A percentile compares a stretch with the other conserved stretches of the same genome.
Evolutionary conservation across 805 yeast species (phyloP).

Genomic region (Starmerella riodocensis): DNA sequence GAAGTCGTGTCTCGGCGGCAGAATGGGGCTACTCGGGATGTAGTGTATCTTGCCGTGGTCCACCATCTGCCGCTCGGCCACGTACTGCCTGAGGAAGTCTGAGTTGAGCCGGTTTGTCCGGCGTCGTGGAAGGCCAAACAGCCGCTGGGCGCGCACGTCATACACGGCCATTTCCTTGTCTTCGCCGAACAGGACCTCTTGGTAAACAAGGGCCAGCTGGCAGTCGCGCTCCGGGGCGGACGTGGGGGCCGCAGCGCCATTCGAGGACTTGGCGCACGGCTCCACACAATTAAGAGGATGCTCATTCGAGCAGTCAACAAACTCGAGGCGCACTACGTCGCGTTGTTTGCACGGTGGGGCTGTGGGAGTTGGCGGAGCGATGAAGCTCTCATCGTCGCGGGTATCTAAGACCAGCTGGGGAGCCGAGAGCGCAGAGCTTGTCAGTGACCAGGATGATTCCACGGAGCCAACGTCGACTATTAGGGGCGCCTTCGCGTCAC

Average conservation of each 20-base stretch:
- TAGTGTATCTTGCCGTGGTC: constrained; percentile 2
- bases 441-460: too few species aligned
- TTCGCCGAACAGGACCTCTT: too few species aligned
- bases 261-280: too few species aligned
- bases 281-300: too few species aligned
- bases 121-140: not conserved
- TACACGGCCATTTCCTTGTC: constrained; percentile 2
- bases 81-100: constrained; percentile 5
- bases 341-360: not conserved
- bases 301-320: not conserved
- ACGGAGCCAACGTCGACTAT: too few species aligned
- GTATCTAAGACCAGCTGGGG: too few species aligned
- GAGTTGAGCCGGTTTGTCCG: constrained; percentile 2
- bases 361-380: not conserved
- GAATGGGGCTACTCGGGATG: not conserved
- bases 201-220: too few species aligned
- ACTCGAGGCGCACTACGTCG: not conserved
- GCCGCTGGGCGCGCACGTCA: not conserved
- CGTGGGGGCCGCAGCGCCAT: too few species aligned
- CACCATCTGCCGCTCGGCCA: constrained; percentile 10
- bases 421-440: too few species aligned
- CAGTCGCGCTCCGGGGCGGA: too few species aligned
- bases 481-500: too few species aligned
- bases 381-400: too few species aligned
- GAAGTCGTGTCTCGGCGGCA: not conserved